A percentile compares a stretch with the other conserved stretches of the same genome.
Conservation (phyloP, 306 rosid genomes). For the Trichosanthes truncata region DNA sequence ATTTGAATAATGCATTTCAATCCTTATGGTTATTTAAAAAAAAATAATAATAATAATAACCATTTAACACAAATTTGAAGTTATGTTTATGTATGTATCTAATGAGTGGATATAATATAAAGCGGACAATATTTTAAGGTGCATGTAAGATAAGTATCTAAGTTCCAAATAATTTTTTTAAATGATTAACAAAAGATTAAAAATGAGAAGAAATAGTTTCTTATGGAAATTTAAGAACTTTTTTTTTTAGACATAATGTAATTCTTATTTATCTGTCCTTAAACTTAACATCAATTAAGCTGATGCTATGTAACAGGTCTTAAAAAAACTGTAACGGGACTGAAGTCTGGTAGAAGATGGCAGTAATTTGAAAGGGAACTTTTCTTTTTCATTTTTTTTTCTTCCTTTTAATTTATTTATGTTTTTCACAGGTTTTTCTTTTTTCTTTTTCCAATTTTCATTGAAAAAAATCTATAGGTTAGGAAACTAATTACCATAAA, state of each 20-base stretch:
- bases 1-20: background rate
- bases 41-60: too few species aligned
- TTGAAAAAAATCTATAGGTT: background rate
- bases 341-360: slow-evolving; percentile 13
- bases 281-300: background rate
- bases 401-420: background rate
- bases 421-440: background rate
- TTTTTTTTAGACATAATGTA: background rate
- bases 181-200: background rate
- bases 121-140: background rate
- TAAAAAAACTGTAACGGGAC: slow-evolving; percentile 8
- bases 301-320: slow-evolving; percentile 3
- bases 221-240: background rate
- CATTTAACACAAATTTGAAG: too few species aligned
- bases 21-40: background rate
- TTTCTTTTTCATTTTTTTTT: too few species aligned
- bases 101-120: background rate
- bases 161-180: background rate
- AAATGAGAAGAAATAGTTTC: background rate
- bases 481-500: slow-evolving; percentile 1
- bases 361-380: background rate
- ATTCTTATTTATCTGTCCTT: background rate
- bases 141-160: background rate
- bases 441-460: too few species aligned
- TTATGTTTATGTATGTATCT: background rate